These are phyloP conservation scores for Triticum monococcum DNA, from an alignment of 176 grass and related monocot species.

Conservation along the genomic window DNA sequence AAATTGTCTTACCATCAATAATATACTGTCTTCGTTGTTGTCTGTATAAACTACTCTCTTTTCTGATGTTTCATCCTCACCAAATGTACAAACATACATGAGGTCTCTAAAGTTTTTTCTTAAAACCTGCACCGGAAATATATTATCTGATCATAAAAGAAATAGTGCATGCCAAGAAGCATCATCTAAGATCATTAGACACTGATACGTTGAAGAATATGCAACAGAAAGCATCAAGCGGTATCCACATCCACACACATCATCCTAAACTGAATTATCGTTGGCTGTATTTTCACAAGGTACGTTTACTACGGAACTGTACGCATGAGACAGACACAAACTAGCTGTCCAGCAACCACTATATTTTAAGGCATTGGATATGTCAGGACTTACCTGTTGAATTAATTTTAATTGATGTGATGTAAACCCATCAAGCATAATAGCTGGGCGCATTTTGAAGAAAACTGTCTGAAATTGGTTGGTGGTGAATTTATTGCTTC, in stretches of 20 bases:
- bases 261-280: not conserved
- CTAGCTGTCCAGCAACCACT: not conserved
- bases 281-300: not conserved
- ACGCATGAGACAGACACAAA: not conserved
- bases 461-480: conserved; percentile 70
- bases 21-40: conserved; percentile 57
- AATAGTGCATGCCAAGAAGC: not conserved
- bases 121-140: conserved; percentile 58
- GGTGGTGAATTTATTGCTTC: conserved; percentile 23
- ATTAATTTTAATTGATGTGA: conserved; percentile 84
- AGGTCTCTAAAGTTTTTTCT: conserved; percentile 77
- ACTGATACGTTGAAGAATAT: conserved; percentile 6
- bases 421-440: conserved; percentile 71
- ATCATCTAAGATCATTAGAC: not conserved
- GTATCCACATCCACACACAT: not conserved
- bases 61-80: conserved; percentile 46
- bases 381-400: conserved; percentile 56
- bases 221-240: not conserved
- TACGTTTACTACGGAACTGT: not conserved
- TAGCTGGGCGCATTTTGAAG: conserved; percentile 79
- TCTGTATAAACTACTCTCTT: conserved; percentile 77
- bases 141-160: conserved; percentile 27
- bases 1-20: conserved; percentile 57
- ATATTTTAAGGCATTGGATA: conserved; percentile 9
- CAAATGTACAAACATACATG: conserved; percentile 61